These are phyloP conservation scores for Tubosaeta sp. DNA, from an alignment of 768 basidiomycete genomes.

Conservation along the genomic window DNA sequence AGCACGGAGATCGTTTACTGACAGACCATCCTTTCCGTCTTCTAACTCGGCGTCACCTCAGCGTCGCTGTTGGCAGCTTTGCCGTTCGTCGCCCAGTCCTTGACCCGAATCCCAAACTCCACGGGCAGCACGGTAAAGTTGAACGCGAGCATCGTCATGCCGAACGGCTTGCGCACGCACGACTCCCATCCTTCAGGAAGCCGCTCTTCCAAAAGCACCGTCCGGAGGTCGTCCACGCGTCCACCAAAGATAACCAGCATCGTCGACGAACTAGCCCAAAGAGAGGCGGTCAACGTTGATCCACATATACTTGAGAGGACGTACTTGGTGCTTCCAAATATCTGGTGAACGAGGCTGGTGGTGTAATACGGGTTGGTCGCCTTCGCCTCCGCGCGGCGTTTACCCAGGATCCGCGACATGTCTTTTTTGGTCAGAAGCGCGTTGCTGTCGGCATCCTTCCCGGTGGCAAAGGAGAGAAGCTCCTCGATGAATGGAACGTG, in stretches of 20 bases:
- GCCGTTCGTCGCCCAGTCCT: conserved; percentile 19
- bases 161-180: conserved; percentile 44
- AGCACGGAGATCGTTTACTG: not conserved
- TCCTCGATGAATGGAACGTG: conserved; percentile 52
- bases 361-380: conserved; percentile 56
- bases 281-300: not conserved
- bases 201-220: conserved; percentile 61
- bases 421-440: conserved; percentile 52
- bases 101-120: conserved; percentile 16
- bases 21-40: not conserved
- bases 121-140: conserved; percentile 36
- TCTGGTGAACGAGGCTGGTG: conserved; percentile 47
- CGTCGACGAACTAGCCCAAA: conserved; percentile 52
- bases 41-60: not conserved
- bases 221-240: conserved; percentile 47
- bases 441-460: conserved; percentile 47
- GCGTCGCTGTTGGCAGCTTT: not conserved
- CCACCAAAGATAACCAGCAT: conserved; percentile 70
- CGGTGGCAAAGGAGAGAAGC: conserved; percentile 56
- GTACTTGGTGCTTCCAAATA: conserved; percentile 70
- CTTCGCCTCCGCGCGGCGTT: conserved; percentile 58
- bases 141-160: conserved; percentile 58
- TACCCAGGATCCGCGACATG: conserved; percentile 51
- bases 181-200: conserved; percentile 73
- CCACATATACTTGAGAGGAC: conserved; percentile 16